Evolutionary conservation across 2,329 filamentous ascomycete genomes (phyloP), one percentile per base, ranked within the genome.

Genomic region (Penicillium brasilianum): DNA sequence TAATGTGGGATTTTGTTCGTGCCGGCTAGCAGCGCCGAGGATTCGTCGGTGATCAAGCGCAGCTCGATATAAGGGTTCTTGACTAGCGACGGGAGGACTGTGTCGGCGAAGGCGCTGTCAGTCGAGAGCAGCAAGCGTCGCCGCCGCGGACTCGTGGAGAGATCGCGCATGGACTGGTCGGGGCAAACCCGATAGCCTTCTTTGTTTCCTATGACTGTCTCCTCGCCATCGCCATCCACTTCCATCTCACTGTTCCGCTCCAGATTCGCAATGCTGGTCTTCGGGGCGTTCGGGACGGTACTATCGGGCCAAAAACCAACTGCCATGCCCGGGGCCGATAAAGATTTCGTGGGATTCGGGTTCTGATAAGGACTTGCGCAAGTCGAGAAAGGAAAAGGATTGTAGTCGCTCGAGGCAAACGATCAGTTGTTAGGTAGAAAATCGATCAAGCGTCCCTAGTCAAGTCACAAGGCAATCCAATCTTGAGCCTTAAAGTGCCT

Each of bases 31-130:
- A 77, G 65, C 5, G 76, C 76, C 13, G 72, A 74, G 11, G 72
- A 70, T 58, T 78, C 77, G 57, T 78, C 76, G 10, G 77, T 78
- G 28, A 80, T 80, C 64, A 80, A 66, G 10, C 78, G 76, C 25
- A 80, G 67, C 57, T 80, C 78, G 59, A 80, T 70, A 36, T 74
- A 70, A 18, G 77, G 71, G 34, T 77, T 77, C 51, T 74, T 71
- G 25, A 77, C 70, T 20, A 79, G 68, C 5, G 71, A 76, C 0
- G 77, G 74, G 37, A 79, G 71, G 10, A 79, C 68, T 34, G 72
- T 72, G 34, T 77, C 75, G 56, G 75, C 75, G 57, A 79, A 79
- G 7, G 74, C 72, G 32, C 76, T 76, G 53, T 76, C 77, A 0
- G 77, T 79, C 18, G 76, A 77, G 14, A 78, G 61, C 6, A 78